Conservation (phyloP, 2,329 filamentous ascomycete genomes). For the Neopestalotiopsis rosae region DNA sequence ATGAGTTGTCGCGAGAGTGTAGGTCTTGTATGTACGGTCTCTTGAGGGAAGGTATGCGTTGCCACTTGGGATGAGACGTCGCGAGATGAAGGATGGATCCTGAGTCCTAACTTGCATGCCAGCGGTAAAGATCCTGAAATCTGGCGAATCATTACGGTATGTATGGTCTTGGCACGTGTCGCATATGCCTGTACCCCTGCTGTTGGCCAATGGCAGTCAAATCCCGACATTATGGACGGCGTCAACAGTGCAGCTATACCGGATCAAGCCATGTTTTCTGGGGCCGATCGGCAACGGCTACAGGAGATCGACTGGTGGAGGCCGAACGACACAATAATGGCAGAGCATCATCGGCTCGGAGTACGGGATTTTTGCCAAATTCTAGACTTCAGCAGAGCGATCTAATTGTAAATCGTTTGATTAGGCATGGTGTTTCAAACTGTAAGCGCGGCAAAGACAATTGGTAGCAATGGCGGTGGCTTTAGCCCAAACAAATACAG, state of each 20-base stretch:
- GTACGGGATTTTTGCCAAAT: too few relatives aligned
- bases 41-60: background rate
- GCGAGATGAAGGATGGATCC: background rate
- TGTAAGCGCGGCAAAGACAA: too few relatives aligned
- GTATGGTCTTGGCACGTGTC: background rate
- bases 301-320: background rate
- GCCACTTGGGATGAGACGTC: background rate
- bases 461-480: too few relatives aligned
- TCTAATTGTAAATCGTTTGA: too few relatives aligned
- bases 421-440: too few relatives aligned
- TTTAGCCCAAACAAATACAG: too few relatives aligned
- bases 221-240: background rate
- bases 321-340: background rate
- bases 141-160: background rate
- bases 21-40: background rate
- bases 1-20: too few relatives aligned
- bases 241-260: background rate
- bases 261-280: background rate
- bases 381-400: too few relatives aligned
- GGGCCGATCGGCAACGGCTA: background rate
- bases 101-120: background rate
- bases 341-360: too few relatives aligned
- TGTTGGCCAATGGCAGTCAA: background rate
- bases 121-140: background rate
- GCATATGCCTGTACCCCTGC: background rate